These are phyloP conservation scores for Mentha longifolia DNA, from an alignment of 257 asterid species.

Conservation along the genomic window DNA sequence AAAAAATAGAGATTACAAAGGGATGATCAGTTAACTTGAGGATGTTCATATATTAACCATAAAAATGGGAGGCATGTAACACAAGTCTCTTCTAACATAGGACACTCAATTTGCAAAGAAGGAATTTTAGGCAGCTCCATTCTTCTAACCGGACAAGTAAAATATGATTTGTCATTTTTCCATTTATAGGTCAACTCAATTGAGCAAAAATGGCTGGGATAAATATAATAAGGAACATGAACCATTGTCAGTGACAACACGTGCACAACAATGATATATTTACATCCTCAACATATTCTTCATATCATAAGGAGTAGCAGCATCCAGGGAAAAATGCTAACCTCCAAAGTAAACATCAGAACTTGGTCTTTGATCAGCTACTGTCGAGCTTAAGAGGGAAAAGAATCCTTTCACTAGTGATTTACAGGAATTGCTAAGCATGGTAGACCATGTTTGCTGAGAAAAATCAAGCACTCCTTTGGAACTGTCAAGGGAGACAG, in stretches of 20 bases:
- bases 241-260: slow-evolving; percentile 1
- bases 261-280: not conserved
- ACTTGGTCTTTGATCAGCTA: slow-evolving; percentile 47
- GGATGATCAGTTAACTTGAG: not conserved
- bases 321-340: slow-evolving; percentile 33
- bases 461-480: slow-evolving; percentile 39
- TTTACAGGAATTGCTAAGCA: slow-evolving; percentile 55
- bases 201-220: slow-evolving; percentile 21
- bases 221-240: not conserved
- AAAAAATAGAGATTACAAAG: not conserved
- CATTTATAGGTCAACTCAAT: slow-evolving; percentile 1
- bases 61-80: not conserved
- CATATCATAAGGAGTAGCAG: slow-evolving; percentile 4
- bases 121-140: slow-evolving; percentile 10
- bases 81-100: not conserved
- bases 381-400: slow-evolving; percentile 47
- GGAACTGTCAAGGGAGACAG: slow-evolving; percentile 43
- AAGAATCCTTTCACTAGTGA: slow-evolving; percentile 53
- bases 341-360: slow-evolving; percentile 65
- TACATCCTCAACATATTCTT: slow-evolving; percentile 21
- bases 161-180: not conserved
- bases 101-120: not conserved
- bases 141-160: slow-evolving; percentile 22
- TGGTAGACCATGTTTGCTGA: slow-evolving; percentile 50
- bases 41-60: not conserved